Conservation (phyloP, 768 basidiomycete species). For the Kwoniella heveanensis region DNA sequence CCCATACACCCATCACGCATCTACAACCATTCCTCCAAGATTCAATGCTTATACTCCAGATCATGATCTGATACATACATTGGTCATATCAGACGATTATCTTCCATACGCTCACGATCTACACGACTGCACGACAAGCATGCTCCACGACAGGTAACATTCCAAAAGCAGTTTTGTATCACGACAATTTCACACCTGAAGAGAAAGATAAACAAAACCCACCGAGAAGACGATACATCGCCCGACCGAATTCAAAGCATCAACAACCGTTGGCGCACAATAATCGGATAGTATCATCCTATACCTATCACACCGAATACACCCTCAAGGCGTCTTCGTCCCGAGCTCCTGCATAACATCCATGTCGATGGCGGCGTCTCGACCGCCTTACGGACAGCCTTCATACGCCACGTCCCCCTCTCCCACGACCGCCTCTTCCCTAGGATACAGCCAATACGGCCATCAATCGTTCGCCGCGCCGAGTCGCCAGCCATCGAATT, state of each 20-base stretch:
- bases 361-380: slow-evolving; percentile 16
- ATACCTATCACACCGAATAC: too few relatives aligned
- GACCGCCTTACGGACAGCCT: slow-evolving; percentile 9
- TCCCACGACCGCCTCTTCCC: slow-evolving; percentile 48
- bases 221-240: too few relatives aligned
- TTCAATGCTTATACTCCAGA: too few relatives aligned
- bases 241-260: too few relatives aligned
- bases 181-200: too few relatives aligned
- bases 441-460: slow-evolving; percentile 49
- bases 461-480: slow-evolving; percentile 32
- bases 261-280: too few relatives aligned
- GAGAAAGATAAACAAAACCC: too few relatives aligned
- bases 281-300: too few relatives aligned
- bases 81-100: not conserved
- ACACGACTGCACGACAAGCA: slow-evolving; percentile 8
- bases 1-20: not conserved
- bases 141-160: not conserved
- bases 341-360: not conserved
- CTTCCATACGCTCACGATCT: not conserved
- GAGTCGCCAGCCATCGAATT: slow-evolving; percentile 20
- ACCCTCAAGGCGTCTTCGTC: too few relatives aligned
- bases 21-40: too few relatives aligned
- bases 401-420: slow-evolving; percentile 30
- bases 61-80: too few relatives aligned
- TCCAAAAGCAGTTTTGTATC: too few relatives aligned